phyloP scores from a whole-genome alignment of 2,329 filamentous ascomycete genomes.

The Stachybotrys elegans region DNA sequence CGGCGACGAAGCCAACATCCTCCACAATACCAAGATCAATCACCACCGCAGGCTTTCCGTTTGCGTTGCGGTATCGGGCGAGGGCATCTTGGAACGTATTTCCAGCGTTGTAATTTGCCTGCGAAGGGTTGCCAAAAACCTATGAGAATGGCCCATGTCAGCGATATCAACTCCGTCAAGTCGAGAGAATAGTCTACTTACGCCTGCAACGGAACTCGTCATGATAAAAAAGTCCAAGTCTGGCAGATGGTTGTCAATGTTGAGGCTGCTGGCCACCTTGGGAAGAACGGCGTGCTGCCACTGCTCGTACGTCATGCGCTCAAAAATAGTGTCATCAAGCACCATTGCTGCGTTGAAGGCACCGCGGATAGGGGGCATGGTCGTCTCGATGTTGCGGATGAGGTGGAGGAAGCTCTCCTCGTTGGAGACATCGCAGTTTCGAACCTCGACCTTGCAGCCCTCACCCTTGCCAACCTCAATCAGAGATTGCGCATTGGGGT shows the following conservation, averaged over 20 bases:
- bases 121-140: not conserved
- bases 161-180: too few relatives aligned
- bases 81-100: not conserved
- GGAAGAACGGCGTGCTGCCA: not conserved
- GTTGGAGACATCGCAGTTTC: not conserved
- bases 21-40: not conserved
- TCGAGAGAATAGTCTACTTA: too few relatives aligned
- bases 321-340: not conserved
- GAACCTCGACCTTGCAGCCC: not conserved
- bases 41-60: not conserved
- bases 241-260: not conserved
- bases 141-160: too few relatives aligned
- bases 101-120: not conserved
- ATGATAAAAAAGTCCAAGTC: not conserved
- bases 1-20: not conserved
- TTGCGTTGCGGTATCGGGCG: not conserved
- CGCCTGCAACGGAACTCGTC: not conserved
- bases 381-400: not conserved
- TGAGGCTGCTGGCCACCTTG: not conserved
- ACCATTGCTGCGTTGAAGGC: not conserved
- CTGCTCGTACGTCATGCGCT: not conserved
- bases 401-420: not conserved
- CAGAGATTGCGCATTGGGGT: not conserved
- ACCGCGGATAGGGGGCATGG: not conserved
- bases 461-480: not conserved